Conservation (phyloP, 2,329 filamentous ascomycete species). For the Aschersonia sp. region DNA sequence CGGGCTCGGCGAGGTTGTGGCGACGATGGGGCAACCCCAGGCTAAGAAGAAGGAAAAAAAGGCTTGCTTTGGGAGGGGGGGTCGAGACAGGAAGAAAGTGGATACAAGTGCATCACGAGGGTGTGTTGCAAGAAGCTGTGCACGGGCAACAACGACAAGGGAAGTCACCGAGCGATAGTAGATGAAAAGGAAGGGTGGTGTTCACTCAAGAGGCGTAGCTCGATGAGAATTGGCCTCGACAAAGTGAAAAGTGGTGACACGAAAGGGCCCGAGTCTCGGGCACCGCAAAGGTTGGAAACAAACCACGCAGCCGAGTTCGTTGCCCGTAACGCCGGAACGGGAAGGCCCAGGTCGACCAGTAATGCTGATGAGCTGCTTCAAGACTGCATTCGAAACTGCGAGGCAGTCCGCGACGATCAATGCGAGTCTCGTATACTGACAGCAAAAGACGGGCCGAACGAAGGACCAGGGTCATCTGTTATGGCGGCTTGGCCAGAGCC, state of each 20-base stretch:
- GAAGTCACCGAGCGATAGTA: too few relatives aligned
- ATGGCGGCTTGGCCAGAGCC: not conserved
- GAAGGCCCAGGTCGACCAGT: too few relatives aligned
- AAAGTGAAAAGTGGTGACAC: too few relatives aligned
- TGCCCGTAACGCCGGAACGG: too few relatives aligned
- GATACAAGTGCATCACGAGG: not conserved
- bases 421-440: not conserved
- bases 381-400: not conserved
- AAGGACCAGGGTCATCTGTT: not conserved
- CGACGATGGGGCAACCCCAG: not conserved
- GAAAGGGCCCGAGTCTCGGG: too few relatives aligned
- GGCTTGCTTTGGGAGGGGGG: not conserved
- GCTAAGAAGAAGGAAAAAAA: not conserved
- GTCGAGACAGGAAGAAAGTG: not conserved
- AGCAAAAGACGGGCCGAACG: not conserved
- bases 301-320: too few relatives aligned
- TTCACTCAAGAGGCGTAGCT: too few relatives aligned
- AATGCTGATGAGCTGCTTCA: too few relatives aligned
- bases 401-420: not conserved
- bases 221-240: too few relatives aligned
- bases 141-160: not conserved
- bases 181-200: too few relatives aligned
- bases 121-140: not conserved
- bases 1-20: not conserved
- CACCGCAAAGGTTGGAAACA: too few relatives aligned